Evolutionary conservation across 2,329 filamentous ascomycete species (phyloP), one percentile per base, ranked within the genome.

Genomic region (Verticillium dahliae): DNA sequence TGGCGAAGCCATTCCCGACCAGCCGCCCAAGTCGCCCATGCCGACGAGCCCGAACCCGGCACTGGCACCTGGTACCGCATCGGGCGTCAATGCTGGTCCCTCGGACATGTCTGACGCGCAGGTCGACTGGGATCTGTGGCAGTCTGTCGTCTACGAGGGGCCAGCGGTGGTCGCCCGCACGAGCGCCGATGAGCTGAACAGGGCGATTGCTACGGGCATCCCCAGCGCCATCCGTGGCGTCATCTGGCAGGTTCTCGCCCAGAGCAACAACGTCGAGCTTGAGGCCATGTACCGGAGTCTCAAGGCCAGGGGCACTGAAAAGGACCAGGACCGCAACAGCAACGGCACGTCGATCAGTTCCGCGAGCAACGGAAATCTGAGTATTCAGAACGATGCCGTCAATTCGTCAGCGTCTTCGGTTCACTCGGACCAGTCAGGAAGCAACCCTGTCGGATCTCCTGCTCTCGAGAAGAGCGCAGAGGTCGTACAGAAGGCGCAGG

Each of bases 51-150:
- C 91, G 15, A 91, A 91, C 67, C 81, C 83, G 4, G 86, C 83
- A 61, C 79, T 97, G 55, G 88, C 92, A 1, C 93, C 93, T 0
- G 93, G 93, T 1, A 97, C 93, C 1, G 92, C 90, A 7, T 88
- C 91, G 11, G 93, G 94, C 6, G 86, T 93, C 52, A 88, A 88
- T 31, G 87, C 88, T 27, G 90, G 90, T 1, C 90, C 90, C 9
- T 88, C 91, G 3, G 86, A 87, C 27, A 82, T 88, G 65, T 76
- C 78, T 14, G 90, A 93, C 69, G 80, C 81, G 15, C 88, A 91
- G 31, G 95, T 99, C n/a, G 92, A 99, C 72, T 99, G 95, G 95
- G 95, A 99, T 74, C 78, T 99, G 45, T 99, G 95, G 95, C 94
- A 99, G 72, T 87, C 90, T 31, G 90, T 99, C 4, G 95, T 99